A percentile compares a stretch with the other conserved stretches of the same genome.
phyloP scores from a whole-genome alignment of 2,329 filamentous ascomycete genomes.

The Colletotrichum godetiae region DNA sequence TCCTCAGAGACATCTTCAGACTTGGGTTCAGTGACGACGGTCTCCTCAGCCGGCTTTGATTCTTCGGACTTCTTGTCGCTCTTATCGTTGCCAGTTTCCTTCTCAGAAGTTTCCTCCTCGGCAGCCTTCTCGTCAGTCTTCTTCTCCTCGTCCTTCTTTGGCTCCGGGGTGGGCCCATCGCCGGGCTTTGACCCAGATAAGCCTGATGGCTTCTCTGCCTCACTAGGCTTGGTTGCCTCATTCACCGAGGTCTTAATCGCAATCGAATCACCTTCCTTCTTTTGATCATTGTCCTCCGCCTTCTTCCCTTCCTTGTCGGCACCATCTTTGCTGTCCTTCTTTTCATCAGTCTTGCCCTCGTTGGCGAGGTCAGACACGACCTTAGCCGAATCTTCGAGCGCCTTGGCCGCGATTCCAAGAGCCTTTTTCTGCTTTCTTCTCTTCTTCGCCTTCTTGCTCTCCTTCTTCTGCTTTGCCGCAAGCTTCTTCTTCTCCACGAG shows the following conservation, averaged over 20 bases:
- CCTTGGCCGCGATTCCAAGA: conserved; percentile 23
- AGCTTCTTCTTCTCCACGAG: conserved; percentile 43
- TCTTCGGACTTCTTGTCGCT: conserved; percentile 14
- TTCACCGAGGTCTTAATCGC: conserved; percentile 25
- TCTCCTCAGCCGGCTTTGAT: neutral
- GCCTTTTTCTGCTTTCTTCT: conserved; percentile 36
- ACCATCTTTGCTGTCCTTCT: conserved; percentile 33
- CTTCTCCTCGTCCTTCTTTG: conserved; percentile 24
- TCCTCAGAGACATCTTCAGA: neutral
- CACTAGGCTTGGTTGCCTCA: conserved; percentile 1
- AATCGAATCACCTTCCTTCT: conserved; percentile 28
- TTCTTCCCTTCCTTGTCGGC: conserved; percentile 18
- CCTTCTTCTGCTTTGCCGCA: conserved; percentile 42
- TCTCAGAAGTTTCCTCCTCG: neutral
- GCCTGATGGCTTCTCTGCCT: neutral
- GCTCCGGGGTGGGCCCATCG: conserved; percentile 2
- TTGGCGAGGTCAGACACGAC: conserved; percentile 31
- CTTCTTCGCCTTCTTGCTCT: conserved; percentile 40
- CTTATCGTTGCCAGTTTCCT: neutral
- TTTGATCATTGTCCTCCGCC: conserved; percentile 37
- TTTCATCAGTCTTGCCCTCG: conserved; percentile 28
- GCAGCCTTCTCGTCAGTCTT: neutral
- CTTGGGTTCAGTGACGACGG: neutral
- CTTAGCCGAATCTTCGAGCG: conserved; percentile 37
- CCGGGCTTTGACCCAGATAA: conserved; percentile 4